Percentiles rank a stretch among this genome's conserved stretches.
phyloP scores from a whole-genome alignment of 768 basidiomycete genomes.

The Coprinopsis cinerea region DNA sequence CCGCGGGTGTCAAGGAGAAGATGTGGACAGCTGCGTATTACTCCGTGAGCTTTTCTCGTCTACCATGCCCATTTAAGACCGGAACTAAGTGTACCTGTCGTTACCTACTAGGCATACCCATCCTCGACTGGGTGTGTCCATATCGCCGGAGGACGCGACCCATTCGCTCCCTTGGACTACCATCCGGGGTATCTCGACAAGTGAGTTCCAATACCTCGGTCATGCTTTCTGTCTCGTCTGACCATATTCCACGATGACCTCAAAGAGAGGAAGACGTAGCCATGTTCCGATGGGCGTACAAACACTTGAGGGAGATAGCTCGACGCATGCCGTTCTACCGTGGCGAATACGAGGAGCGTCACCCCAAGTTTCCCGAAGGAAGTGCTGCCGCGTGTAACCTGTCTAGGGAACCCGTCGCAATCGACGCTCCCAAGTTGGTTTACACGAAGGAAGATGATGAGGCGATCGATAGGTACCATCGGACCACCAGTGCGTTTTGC shows the following conservation, averaged over 20 bases:
- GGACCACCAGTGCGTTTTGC: background rate
- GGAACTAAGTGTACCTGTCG: too few species aligned
- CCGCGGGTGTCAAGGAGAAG: background rate
- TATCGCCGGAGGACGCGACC: constrained; percentile 36
- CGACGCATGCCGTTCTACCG: constrained; percentile 46
- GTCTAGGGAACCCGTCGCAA: constrained; percentile 24
- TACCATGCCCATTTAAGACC: background rate
- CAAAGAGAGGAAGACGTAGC: constrained; percentile 37
- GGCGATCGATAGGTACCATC: constrained; percentile 33
- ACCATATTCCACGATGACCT: background rate
- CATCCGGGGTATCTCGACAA: constrained; percentile 38
- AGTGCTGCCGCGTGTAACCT: constrained; percentile 24
- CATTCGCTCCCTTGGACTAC: constrained; percentile 37
- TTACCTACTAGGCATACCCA: constrained; percentile 37
- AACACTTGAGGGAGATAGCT: constrained; percentile 45
- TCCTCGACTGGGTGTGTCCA: constrained; percentile 42
- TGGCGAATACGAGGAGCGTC: constrained; percentile 29
- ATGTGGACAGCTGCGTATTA: too few species aligned
- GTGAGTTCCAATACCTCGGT: constrained; percentile 23
- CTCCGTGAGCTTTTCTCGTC: constrained; percentile 10
- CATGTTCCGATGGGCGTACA: constrained; percentile 47
- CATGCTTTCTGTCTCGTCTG: too few species aligned
- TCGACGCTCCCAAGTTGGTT: constrained; percentile 29
- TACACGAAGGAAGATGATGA: constrained; percentile 38
- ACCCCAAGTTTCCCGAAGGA: constrained; percentile 32